Base-by-base conservation (phyloP, 768 basidiomycete species). In the Lentinula lateritia region DNA sequence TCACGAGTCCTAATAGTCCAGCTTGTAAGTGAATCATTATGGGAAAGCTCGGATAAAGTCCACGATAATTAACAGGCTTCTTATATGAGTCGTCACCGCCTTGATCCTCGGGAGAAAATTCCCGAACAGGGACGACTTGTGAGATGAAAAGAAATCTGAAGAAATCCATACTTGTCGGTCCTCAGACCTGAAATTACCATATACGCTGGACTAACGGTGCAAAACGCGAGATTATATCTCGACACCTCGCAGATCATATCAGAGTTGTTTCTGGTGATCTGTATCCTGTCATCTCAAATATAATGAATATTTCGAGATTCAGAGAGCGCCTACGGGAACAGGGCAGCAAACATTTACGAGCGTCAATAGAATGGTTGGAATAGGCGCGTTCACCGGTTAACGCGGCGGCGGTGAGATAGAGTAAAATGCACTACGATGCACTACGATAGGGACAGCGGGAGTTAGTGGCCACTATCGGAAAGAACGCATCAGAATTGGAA, bases 21-120 rank as follows among this genome's bases (percentile, higher is more conserved):
- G 55, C 55, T 56, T 56, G 55, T 3, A 56, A 36, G 50, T 52
- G 41, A 56, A 56, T 56, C 55, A 56, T 56, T 20, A 56, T 56
- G 55, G 55, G 55, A 56, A 56, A 43, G 55, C 41, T 23, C 41
- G 38, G 20, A 43, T 41, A 41, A 56, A 23, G n/a, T 48, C 18
- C 20, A 48, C 15, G 12, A 45, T 28, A 41, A 45, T 56, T 10
- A 41, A n/a, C 23, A 39, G 38, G 6, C 23, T 56, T 43, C 55
- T 56, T 56, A 56, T 56, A 56, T 41, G 42, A 56, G 36, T 56
- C 38, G 39, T 41, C 39, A 56, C 53, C 39, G 20, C 55, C 55
- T 56, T 56, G 55, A 56, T 56, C 41, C 39, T 43, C 55, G 55
- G 55, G 23, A 42, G 18, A 41, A 6, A 43, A 34, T 42, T 41